These are phyloP conservation scores for Camelina neglecta DNA, from an alignment of 345 rosid genomes.

Conservation along the genomic window DNA sequence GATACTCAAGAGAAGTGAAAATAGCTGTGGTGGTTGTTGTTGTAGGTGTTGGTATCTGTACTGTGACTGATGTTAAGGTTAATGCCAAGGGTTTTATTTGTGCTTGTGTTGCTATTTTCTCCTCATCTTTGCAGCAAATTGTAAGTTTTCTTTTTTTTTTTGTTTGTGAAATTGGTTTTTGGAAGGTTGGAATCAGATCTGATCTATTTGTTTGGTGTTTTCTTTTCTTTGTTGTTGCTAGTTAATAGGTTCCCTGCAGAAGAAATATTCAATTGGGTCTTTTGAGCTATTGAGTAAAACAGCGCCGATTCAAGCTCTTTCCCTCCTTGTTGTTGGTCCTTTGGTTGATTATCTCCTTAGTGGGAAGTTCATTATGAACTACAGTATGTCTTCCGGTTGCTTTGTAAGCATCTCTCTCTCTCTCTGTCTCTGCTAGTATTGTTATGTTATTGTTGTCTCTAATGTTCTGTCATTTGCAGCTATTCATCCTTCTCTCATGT, in stretches of 20 bases:
- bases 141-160: slow-evolving; percentile 56
- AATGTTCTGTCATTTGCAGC: slow-evolving; percentile 51
- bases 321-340: slow-evolving; percentile 85
- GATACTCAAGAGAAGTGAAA: slow-evolving; percentile 79
- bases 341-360: slow-evolving; percentile 74
- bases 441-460: neutral
- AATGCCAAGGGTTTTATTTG: slow-evolving; percentile 87
- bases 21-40: slow-evolving; percentile 78
- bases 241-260: slow-evolving; percentile 91
- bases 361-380: slow-evolving; percentile 65
- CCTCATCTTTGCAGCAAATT: slow-evolving; percentile 93
- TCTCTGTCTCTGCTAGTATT: neutral
- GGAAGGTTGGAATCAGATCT: slow-evolving; percentile 6
- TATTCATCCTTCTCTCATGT: slow-evolving; percentile 82
- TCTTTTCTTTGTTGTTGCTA: slow-evolving; percentile 34
- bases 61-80: slow-evolving; percentile 90
- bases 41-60: slow-evolving; percentile 90
- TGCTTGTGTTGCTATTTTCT: slow-evolving; percentile 72
- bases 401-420: slow-evolving; percentile 53
- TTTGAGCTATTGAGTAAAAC: slow-evolving; percentile 88
- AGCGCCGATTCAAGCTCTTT: slow-evolving; percentile 89
- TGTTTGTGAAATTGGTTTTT: neutral
- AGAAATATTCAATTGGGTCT: slow-evolving; percentile 89
- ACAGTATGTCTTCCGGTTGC: slow-evolving; percentile 75
- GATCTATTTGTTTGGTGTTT: neutral